Evolutionary conservation across 306 rosid species (phyloP), one percentile per base, ranked within the genome.

Genomic region (Senna siamea): DNA sequence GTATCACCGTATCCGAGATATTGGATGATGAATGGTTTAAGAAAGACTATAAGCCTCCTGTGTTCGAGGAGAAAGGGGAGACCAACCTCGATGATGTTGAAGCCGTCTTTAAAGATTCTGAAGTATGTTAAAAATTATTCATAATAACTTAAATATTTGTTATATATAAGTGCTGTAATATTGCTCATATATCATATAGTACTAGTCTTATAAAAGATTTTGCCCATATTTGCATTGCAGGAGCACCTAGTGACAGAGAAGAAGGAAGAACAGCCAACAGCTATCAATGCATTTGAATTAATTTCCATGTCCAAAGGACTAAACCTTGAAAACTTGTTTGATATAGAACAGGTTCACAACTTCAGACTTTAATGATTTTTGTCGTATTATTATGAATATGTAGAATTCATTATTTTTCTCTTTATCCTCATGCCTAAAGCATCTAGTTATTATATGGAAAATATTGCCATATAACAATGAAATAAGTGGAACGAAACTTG

Each of bases 251-350:
- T 94, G 74, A 89, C 84, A 4, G 99, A 94, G 77, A 94, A 87
- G 89, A 94, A 81, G 85, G 99, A 92, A 84, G 99, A 94, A 75
- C 96, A 94, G 52, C 99, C 99, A 34, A 71, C 87, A 32, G 79
- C 96, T 15, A 92, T 94, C 92, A 94, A 94, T 82, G 99, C 99
- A 28, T 94, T 94, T 15, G 97, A 94, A 76, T 81, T 94, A 77
- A 94, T 94, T 75, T 94, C 99, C 48, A 87, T 94, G 99, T 94
- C 99, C 12, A 87, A 84, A 84, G 99, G 99, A 54, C 96, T 94
- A 10, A 94, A 94, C 85, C 97, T 94, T 32, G 90, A 81, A 67
- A 94, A 92, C 81, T 87, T 94, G 89, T 94, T 94, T 87, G 96
- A 87, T 57, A 78, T 74, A 18, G 97, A 94, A 73, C 96, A 94